Evolutionary conservation across 192 early-diverging fungal species (phyloP), one percentile per base, ranked within the genome.

Genomic region (Coemansia sp.): DNA sequence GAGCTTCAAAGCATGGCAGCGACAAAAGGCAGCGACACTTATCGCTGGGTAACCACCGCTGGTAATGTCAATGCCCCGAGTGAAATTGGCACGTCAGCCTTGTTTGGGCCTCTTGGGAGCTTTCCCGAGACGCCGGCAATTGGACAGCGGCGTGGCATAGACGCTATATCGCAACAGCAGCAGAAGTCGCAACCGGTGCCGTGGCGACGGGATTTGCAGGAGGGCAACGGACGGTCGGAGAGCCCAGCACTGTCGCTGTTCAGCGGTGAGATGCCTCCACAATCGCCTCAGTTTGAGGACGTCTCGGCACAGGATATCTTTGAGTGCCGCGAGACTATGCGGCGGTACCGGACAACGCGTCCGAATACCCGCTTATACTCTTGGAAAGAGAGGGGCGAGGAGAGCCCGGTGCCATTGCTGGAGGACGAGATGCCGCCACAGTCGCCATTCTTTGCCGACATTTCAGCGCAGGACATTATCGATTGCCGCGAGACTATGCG

Each of bases 201-300:
- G 12, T 44, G 38, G 38, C 38, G 38, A 14, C 7, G 38, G 16
- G 38, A 44, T 3, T 44, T 44, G 38, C 38, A 44, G 38, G 38
- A 44, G 14, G 14, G 14, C 12, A 44, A 16, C 12, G 38, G 9
- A 44, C 54, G 54, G 27, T 28, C 54, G 16, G 54, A 18, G 2
- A 55, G 54, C 27, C 54, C 54, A 12, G 54, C 54, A 14, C 27
- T 55, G 27, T 55, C 54, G 18, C 27, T 55, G 54, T 16, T 55
- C 16, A 55, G 64, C 60, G 51, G 47, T 0, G 71, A 75, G 19
- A 50, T 75, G 68, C 73, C 73, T 21, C 73, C 73, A 32, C 31
- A 65, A 24, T 76, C 73, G 50, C 73, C 73, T 56, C 68, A 69
- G 24, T 75, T 75, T 52, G 49, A 62, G 47, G 67, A 67, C 30